Evolutionary conservation across 2,329 filamentous ascomycete genomes (phyloP).

Genomic region (Chaetomiaceae sp.): DNA sequence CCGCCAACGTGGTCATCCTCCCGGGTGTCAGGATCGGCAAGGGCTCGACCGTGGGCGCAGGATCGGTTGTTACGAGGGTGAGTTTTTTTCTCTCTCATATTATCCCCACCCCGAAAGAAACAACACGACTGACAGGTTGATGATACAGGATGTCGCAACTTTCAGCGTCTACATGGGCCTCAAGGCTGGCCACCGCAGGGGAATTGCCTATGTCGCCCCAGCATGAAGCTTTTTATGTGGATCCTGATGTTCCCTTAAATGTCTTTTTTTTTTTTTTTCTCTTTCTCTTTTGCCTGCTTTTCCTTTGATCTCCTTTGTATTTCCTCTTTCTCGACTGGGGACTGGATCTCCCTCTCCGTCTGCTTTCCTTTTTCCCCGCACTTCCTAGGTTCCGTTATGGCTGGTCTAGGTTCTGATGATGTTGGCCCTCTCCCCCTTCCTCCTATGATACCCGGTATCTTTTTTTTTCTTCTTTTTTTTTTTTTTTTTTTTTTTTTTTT

Average conservation of each 20-base stretch:
- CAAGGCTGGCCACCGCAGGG: slow-evolving; percentile 25
- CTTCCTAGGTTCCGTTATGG: too few species aligned
- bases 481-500: neutral
- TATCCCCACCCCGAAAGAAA: too few species aligned
- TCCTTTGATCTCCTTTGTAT: too few species aligned
- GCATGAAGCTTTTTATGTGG: neutral
- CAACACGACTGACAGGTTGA: too few species aligned
- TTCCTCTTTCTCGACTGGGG: too few species aligned
- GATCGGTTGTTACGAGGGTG: slow-evolving; percentile 77
- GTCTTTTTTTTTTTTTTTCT: neutral
- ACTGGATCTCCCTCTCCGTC: too few species aligned
- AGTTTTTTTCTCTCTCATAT: slow-evolving; percentile 9
- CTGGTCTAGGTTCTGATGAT: too few species aligned
- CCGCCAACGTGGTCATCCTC: slow-evolving; percentile 70
- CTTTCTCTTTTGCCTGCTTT: too few species aligned
- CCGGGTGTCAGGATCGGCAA: slow-evolving; percentile 76
- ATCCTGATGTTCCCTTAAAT: too few species aligned
- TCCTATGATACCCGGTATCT: too few species aligned
- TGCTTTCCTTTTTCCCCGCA: too few species aligned
- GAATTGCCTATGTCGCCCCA: slow-evolving; percentile 16
- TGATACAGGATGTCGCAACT: slow-evolving; percentile 24
- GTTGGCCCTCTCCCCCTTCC: too few species aligned
- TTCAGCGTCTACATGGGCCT: slow-evolving; percentile 27
- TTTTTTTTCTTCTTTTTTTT: neutral
- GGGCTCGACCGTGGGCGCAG: slow-evolving; percentile 75